Evolutionary conservation across 768 basidiomycete species (phyloP).

Genomic region (Trametes maxima): DNA sequence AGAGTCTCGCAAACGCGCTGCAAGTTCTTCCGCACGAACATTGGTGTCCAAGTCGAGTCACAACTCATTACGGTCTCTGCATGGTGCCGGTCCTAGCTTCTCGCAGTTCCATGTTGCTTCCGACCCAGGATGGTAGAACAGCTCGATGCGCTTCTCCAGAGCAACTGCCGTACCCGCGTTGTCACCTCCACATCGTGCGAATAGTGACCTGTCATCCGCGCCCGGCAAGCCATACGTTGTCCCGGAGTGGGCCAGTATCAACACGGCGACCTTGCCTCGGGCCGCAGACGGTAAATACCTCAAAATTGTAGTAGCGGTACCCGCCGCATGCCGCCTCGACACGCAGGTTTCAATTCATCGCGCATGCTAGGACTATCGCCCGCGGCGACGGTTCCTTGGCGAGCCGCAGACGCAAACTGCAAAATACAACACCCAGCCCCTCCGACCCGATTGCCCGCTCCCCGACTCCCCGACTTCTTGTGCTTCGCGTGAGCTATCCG

Average conservation of each 20-base stretch:
- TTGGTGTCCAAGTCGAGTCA: slow-evolving; percentile 13
- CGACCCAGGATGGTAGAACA: slow-evolving; percentile 15
- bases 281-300: slow-evolving; percentile 53
- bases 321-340: too few species aligned
- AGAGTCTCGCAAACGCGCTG: slow-evolving; percentile 36
- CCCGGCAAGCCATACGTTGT: slow-evolving; percentile 49
- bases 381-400: too few species aligned
- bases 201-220: not conserved
- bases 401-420: too few species aligned
- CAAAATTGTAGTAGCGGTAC: too few species aligned
- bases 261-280: slow-evolving; percentile 66
- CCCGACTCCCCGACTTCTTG: too few species aligned
- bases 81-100: not conserved
- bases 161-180: slow-evolving; percentile 4
- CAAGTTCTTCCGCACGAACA: slow-evolving; percentile 14
- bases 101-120: slow-evolving; percentile 9
- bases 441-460: too few species aligned
- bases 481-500: too few species aligned
- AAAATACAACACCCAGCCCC: too few species aligned
- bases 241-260: slow-evolving; percentile 73
- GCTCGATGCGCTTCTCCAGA: not conserved
- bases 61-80: not conserved
- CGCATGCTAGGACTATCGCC: too few species aligned
- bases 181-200: slow-evolving; percentile 10
- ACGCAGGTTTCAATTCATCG: too few species aligned